Evolutionary conservation across 768 basidiomycete genomes (phyloP).

Genomic region (Hebeloma cylindrosporum): DNA sequence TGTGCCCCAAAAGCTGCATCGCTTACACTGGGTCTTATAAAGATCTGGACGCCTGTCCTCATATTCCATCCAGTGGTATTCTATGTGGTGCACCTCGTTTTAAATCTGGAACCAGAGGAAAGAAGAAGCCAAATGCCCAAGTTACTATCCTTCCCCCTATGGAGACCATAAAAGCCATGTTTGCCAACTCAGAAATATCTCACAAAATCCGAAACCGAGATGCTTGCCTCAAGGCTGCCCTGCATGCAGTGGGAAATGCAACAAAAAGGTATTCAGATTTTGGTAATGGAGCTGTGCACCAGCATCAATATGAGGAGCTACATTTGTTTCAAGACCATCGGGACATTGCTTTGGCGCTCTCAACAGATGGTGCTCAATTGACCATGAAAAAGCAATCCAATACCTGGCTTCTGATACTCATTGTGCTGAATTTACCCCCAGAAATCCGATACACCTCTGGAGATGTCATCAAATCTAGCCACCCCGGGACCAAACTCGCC

Average conservation of each 20-base stretch:
- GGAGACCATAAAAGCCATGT: conserved; percentile 21
- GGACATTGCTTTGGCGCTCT: conserved; percentile 25
- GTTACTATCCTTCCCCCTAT: conserved; percentile 18
- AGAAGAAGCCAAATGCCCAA: background rate
- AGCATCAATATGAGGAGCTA: conserved; percentile 15
- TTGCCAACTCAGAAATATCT: conserved; percentile 21
- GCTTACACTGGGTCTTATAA: conserved; percentile 22
- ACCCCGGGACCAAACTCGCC: conserved; percentile 26
- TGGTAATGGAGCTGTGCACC: conserved; percentile 19
- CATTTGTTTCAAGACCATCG: conserved; percentile 20
- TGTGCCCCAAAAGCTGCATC: conserved; percentile 21
- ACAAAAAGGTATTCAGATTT: conserved; percentile 21
- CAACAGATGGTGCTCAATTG: conserved; percentile 29
- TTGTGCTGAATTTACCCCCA: conserved; percentile 23
- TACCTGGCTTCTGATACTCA: conserved; percentile 24
- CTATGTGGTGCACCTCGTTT: background rate
- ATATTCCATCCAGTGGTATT: background rate
- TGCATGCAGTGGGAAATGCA: conserved; percentile 13
- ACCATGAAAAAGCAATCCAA: conserved; percentile 32
- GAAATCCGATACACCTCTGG: conserved; percentile 19
- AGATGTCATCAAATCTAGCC: conserved; percentile 14
- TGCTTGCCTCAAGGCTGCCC: conserved; percentile 13
- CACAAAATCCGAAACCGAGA: conserved; percentile 20
- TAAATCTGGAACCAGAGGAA: background rate
- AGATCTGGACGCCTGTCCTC: conserved; percentile 6